These are phyloP conservation scores for Pseudogymnoascus sp. DNA, from an alignment of 2,329 filamentous ascomycete genomes.

Conservation along the genomic window DNA sequence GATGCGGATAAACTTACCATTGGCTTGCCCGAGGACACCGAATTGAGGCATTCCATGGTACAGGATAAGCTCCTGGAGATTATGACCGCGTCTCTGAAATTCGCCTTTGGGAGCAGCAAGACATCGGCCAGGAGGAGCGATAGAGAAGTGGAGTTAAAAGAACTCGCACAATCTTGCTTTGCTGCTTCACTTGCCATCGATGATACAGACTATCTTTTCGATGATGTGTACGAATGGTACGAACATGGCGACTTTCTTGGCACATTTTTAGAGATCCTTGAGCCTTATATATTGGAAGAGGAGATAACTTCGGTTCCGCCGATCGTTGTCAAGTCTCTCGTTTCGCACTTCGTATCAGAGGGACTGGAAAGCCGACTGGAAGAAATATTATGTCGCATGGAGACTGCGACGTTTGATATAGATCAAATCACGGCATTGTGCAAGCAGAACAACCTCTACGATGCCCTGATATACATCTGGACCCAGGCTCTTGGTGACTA, in stretches of 20 bases:
- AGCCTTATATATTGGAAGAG: conserved; percentile 77
- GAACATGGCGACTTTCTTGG: conserved; percentile 67
- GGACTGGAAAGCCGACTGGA: conserved; percentile 74
- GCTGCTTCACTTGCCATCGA: conserved; percentile 70
- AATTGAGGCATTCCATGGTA: conserved; percentile 70
- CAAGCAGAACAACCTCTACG: conserved; percentile 86
- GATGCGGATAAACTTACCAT: conserved; percentile 91
- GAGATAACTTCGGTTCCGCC: conserved; percentile 72
- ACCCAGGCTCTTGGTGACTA: conserved; percentile 85
- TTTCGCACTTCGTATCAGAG: conserved; percentile 69
- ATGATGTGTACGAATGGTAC: conserved; percentile 84
- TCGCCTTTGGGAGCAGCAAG: conserved; percentile 68
- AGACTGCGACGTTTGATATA: conserved; percentile 84
- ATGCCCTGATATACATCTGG: conserved; percentile 95
- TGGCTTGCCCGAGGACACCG: conserved; percentile 78
- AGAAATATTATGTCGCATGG: conserved; percentile 89
- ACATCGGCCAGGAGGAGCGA: conserved; percentile 36
- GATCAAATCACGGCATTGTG: conserved; percentile 88
- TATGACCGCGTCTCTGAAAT: conserved; percentile 84
- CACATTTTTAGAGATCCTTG: conserved; percentile 80
- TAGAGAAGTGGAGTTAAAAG: conserved; percentile 53
- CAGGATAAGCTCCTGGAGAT: conserved; percentile 86
- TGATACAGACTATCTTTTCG: conserved; percentile 79
- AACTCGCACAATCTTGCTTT: conserved; percentile 78
- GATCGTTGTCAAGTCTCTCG: conserved; percentile 75